A percentile compares a stretch with the other conserved stretches of the same genome.
These are phyloP conservation scores for Trichoderma guizhouense DNA, from an alignment of 2,329 filamentous ascomycete genomes.

Conservation along the genomic window DNA sequence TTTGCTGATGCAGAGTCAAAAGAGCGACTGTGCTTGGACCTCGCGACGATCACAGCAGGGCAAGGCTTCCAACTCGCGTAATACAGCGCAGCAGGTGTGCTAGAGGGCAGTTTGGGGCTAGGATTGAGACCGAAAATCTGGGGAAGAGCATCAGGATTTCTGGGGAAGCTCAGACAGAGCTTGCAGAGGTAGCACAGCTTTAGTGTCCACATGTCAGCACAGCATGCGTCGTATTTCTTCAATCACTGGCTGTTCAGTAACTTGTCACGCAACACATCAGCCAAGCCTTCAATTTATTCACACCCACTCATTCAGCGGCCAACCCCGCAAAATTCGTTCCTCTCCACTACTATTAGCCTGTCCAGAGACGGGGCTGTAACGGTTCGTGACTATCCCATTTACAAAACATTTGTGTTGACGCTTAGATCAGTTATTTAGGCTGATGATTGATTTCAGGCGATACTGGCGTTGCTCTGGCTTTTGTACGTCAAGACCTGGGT, in stretches of 20 bases:
- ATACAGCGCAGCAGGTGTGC: not conserved
- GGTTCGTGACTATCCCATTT: no score
- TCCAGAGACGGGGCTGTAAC: not conserved
- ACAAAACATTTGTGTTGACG: not conserved
- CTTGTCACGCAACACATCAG: not conserved
- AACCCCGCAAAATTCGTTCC: not conserved
- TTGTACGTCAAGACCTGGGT: no score
- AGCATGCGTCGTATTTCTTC: no score
- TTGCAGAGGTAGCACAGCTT: not conserved
- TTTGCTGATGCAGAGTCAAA: not conserved
- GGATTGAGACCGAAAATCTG: no score
- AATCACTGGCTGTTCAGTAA: no score
- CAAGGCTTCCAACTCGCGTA: not conserved
- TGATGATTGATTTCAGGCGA: not conserved
- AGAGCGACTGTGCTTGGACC: not conserved
- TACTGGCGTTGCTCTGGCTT: not conserved
- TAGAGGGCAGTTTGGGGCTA: not conserved
- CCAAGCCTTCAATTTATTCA: not conserved
- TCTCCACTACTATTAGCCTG: not conserved
- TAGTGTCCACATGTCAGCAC: not conserved
- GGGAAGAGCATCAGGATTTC: not conserved
- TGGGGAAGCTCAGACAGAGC: not conserved
- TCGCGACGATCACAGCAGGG: not conserved
- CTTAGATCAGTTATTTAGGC: not conserved
- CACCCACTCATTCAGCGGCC: not conserved